Conservation (phyloP, 78 protist genomes). For the Dictyostelium firmibasis region DNA sequence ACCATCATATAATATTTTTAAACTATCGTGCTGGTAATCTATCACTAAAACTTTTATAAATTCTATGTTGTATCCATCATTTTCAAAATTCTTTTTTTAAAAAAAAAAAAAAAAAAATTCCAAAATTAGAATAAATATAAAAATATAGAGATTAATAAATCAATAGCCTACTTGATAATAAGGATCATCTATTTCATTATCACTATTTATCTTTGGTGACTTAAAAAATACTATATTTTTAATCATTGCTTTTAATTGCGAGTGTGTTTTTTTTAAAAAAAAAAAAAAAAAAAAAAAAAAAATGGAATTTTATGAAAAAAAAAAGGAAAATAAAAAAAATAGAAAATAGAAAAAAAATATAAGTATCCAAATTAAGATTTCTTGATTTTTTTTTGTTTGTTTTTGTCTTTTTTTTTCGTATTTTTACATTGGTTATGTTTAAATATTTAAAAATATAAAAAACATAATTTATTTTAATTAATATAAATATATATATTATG, state of each 20-base stretch:
- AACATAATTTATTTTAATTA: not conserved
- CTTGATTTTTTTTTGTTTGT: not conserved
- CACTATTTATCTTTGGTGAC: not conserved
- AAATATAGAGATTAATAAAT: not conserved
- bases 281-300: not conserved
- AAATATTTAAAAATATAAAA: too few relatives aligned
- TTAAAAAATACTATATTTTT: conserved; percentile 21
- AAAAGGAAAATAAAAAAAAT: not conserved
- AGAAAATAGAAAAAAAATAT: not conserved
- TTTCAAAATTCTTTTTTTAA: not conserved
- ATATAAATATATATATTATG: not conserved
- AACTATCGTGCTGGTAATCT: not conserved
- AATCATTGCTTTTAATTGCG: not conserved
- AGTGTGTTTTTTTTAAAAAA: not conserved
- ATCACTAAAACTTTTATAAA: not conserved
- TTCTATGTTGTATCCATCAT: not conserved
- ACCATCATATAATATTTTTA: not conserved
- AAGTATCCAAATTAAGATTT: not conserved
- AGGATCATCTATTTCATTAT: not conserved
- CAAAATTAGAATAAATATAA: not conserved
- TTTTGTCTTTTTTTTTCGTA: not conserved
- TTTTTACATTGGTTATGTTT: not conserved
- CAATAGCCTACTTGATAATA: not conserved
- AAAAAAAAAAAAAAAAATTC: not conserved
- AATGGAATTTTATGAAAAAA: too few relatives aligned